These are phyloP conservation scores for Onygena corvina DNA, from an alignment of 2,329 filamentous ascomycete genomes.

Conservation along the genomic window DNA sequence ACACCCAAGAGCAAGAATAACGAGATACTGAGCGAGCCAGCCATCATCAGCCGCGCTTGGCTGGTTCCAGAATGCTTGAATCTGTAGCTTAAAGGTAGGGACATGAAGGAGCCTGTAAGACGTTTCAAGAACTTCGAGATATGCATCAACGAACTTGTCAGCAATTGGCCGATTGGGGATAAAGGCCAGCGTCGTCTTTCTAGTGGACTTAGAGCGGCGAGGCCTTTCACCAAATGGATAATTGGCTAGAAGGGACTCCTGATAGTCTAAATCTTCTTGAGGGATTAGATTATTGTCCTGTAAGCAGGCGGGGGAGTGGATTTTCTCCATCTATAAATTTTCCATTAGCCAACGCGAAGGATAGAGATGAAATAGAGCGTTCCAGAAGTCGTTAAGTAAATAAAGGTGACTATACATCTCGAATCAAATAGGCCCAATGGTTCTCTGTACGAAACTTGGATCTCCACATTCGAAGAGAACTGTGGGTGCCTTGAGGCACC, in stretches of 20 bases:
- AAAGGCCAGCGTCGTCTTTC: constrained; percentile 12
- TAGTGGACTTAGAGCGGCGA: constrained; percentile 6
- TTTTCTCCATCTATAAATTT: constrained; percentile 11
- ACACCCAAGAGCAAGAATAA: constrained; percentile 16
- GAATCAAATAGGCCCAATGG: constrained; percentile 11
- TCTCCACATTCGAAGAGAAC: constrained; percentile 9
- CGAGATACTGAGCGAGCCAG: constrained; percentile 16
- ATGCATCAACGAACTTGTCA: constrained; percentile 41
- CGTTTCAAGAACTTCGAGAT: constrained; percentile 45
- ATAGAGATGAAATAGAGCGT: too few species aligned
- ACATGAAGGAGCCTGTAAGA: constrained; percentile 47
- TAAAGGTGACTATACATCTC: constrained; percentile 7
- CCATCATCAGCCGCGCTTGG: constrained; percentile 12
- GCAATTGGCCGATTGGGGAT: constrained; percentile 18
- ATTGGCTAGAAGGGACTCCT: neutral
- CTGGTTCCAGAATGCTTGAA: constrained; percentile 41
- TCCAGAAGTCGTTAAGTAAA: neutral
- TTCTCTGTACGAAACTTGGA: constrained; percentile 11
- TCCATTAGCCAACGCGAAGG: neutral
- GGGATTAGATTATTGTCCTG: neutral
- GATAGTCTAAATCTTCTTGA: neutral
- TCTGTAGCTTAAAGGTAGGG: constrained; percentile 44
- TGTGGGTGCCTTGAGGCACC: constrained; percentile 5
- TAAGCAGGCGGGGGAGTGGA: constrained; percentile 14
- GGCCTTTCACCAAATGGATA: constrained; percentile 1